These are phyloP conservation scores for Agrocybe praecox DNA, from an alignment of 768 basidiomycete species.

Conservation along the genomic window DNA sequence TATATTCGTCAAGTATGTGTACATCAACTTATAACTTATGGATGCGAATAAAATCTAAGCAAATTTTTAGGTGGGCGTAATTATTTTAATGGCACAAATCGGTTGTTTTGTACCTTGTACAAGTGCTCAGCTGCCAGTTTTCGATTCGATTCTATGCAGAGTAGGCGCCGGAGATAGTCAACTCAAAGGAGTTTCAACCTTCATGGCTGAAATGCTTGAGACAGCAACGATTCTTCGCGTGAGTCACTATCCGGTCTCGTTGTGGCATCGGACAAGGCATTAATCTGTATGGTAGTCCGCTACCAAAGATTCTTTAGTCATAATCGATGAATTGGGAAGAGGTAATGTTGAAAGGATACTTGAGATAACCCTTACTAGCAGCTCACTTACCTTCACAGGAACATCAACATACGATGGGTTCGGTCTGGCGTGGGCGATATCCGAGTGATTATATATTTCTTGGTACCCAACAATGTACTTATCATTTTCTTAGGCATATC, in stretches of 20 bases:
- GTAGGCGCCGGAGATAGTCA: constrained; percentile 99
- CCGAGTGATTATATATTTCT: constrained; percentile 65
- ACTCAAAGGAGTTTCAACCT: constrained; percentile 96
- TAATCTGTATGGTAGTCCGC: constrained; percentile 61
- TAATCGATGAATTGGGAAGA: constrained; percentile 96
- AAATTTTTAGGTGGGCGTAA: constrained; percentile 75
- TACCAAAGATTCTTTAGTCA: constrained; percentile 89
- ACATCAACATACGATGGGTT: constrained; percentile 98
- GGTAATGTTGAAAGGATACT: too few relatives aligned
- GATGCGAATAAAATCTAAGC: constrained; percentile 1
- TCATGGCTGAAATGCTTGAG: constrained; percentile 99
- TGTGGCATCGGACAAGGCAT: neutral
- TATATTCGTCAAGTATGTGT: constrained; percentile 80
- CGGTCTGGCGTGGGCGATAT: constrained; percentile 98
- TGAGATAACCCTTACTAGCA: too few relatives aligned
- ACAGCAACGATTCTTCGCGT: constrained; percentile 94
- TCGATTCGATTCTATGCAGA: constrained; percentile 93
- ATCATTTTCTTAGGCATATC: constrained; percentile 66
- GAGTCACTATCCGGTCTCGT: constrained; percentile 18
- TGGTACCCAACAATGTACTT: neutral
- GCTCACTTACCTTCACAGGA: constrained; percentile 58
- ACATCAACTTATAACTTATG: neutral
- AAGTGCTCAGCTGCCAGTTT: constrained; percentile 85
- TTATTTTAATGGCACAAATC: constrained; percentile 93
- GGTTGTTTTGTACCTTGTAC: constrained; percentile 96